Conservation (phyloP, 257 asterid genomes). For the Ophiorrhiza pumila region DNA sequence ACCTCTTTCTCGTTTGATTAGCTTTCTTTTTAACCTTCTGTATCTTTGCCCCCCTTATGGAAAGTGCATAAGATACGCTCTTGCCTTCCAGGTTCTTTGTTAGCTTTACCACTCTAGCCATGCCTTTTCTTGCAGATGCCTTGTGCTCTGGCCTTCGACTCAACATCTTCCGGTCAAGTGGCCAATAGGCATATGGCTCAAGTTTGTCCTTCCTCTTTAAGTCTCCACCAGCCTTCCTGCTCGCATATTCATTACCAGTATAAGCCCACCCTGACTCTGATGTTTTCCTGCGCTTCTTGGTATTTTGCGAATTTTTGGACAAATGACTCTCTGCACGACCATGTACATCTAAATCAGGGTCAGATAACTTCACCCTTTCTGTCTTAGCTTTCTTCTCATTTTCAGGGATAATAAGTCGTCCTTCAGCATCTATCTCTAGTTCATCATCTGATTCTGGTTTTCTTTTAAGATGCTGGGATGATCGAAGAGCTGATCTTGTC, state of each 20-base stretch:
- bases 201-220: slow-evolving; percentile 80
- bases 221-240: slow-evolving; percentile 92
- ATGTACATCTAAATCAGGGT: slow-evolving; percentile 42
- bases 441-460: slow-evolving; percentile 79
- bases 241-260: slow-evolving; percentile 82
- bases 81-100: slow-evolving; percentile 84
- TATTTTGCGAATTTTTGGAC: slow-evolving; percentile 46
- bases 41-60: slow-evolving; percentile 35
- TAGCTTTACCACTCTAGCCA: slow-evolving; percentile 77
- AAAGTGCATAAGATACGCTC: slow-evolving; percentile 65
- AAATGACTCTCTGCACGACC: slow-evolving; percentile 50
- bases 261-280: slow-evolving; percentile 82
- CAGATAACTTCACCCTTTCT: slow-evolving; percentile 30
- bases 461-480: slow-evolving; percentile 42
- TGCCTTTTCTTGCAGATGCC: slow-evolving; percentile 84
- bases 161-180: slow-evolving; percentile 95
- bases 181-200: slow-evolving; percentile 98
- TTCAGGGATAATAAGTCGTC: slow-evolving; percentile 68
- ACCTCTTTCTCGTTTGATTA: slow-evolving; percentile 21
- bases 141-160: slow-evolving; percentile 88
- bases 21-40: slow-evolving; percentile 34
- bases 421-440: slow-evolving; percentile 68
- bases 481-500: slow-evolving; percentile 78
- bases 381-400: slow-evolving; percentile 42
- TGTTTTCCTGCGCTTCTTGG: slow-evolving; percentile 57